A percentile compares a stretch with the other conserved stretches of the same genome.
phyloP scores from a whole-genome alignment of 2,329 filamentous ascomycete genomes.

The Calonectria montana region DNA sequence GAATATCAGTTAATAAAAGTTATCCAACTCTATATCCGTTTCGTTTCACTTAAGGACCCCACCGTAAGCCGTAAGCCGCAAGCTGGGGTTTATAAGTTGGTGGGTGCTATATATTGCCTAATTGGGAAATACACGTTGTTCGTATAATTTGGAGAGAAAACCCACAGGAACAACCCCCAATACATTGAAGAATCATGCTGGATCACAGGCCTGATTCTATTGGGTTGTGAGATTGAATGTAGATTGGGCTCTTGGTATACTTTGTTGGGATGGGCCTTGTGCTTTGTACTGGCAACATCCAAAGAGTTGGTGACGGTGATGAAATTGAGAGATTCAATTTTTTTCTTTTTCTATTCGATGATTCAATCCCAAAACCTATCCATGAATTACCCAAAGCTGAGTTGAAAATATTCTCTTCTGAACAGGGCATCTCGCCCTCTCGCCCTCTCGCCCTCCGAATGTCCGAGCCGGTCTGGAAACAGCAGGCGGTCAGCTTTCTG shows the following conservation, averaged over 20 bases:
- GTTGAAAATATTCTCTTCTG: neutral
- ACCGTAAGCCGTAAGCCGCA: neutral
- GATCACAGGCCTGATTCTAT: no score
- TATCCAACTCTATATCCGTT: neutral
- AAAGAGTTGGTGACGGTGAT: neutral
- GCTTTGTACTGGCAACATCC: neutral
- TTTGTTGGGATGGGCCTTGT: no score
- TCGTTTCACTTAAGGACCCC: neutral
- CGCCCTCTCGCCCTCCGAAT: neutral
- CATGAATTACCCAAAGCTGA: no score
- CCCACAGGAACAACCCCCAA: no score
- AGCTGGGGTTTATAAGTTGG: neutral
- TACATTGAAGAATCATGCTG: no score
- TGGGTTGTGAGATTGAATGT: no score
- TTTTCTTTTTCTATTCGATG: no score
- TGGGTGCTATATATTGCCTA: no score
- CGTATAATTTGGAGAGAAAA: no score
- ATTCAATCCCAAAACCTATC: neutral
- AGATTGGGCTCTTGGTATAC: no score
- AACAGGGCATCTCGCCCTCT: neutral
- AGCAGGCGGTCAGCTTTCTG: slow-evolving; percentile 41
- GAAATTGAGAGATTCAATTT: no score
- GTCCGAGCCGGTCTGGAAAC: neutral
- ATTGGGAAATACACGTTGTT: no score
- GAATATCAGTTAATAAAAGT: neutral